Base-by-base conservation (phyloP, 352 stramenopile species). In the Globisporangium nunn region DNA sequence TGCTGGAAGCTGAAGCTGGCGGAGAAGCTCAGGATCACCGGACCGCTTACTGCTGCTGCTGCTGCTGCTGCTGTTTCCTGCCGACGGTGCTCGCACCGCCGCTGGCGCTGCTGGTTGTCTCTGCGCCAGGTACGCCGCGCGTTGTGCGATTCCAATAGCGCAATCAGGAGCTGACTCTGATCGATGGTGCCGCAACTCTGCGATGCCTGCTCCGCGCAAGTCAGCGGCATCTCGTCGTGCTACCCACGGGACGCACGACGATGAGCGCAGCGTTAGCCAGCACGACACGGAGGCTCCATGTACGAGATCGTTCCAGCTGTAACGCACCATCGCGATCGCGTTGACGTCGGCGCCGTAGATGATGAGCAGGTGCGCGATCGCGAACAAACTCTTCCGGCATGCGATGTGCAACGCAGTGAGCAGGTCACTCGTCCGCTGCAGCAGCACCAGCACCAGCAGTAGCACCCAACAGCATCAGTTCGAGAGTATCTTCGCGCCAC, bases 301-400 rank as follows among this genome's bases (percentile, higher is more conserved):
- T 23, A 23, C 23, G 23, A 0, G 23, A 23, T 23, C 23, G 23
- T 23, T 23, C 23, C 23, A 23, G 23, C 23, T 23, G 23, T 23
- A 23, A 49, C 28, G 1, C 50, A 90, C 81, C 53, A 64, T 52
- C 12, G 81, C 80, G 50, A 90, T 75, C 8, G 81, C 75, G 43
- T 92, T 92, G 8, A 88, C 75, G 54, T 92, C 81, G 0, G 79
- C 80, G 5, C 75, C 81, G 58, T 82, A 88, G 33, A 89, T 53
- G 28, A 92, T 58, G 31, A 92, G 68, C 43, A 92, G 35, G 50
- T 87, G 80, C 12, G 72, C 72, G 50, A 88, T 68, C 18, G 61
- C 64, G 52, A 74, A 88, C 53, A 90, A 60, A 37, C 79, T 85
- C 49, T 81, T 81, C 47, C 50, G 37, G 58, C 81, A 90, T 28